Conservation (phyloP, 2,329 filamentous ascomycete species). For the Diaporthe sp. region DNA sequence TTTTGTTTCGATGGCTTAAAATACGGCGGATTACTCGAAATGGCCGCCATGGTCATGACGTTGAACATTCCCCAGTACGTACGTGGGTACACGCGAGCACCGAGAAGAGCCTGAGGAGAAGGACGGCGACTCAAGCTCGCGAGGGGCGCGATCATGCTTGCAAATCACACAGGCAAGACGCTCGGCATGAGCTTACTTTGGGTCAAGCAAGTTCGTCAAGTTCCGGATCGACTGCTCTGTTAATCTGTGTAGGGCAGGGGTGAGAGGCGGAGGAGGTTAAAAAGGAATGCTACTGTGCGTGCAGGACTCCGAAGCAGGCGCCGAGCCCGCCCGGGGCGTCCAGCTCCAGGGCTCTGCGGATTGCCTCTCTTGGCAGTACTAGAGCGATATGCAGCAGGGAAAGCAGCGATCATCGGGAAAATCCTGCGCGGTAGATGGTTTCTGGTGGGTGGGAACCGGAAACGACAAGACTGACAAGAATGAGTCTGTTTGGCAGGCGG, state of each 20-base stretch:
- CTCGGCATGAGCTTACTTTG: slow-evolving; percentile 14
- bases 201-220: background rate
- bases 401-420: slow-evolving; percentile 23
- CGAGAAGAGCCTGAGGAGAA: background rate
- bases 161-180: slow-evolving; percentile 9
- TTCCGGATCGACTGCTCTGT: slow-evolving; percentile 15
- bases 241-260: slow-evolving; percentile 3
- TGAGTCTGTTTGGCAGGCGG: background rate
- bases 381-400: slow-evolving; percentile 23
- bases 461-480: slow-evolving; percentile 7
- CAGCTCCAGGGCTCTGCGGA: background rate
- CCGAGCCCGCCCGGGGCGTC: background rate
- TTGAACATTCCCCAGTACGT: background rate
- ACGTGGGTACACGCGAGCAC: background rate
- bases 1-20: slow-evolving; percentile 7
- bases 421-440: slow-evolving; percentile 18
- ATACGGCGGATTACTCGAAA: slow-evolving; percentile 10
- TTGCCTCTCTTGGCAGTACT: slow-evolving; percentile 20
- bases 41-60: background rate
- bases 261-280: background rate
- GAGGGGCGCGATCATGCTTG: background rate
- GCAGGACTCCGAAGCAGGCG: background rate
- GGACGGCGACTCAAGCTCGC: background rate
- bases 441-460: slow-evolving; percentile 18
- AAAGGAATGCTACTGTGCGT: background rate